Conservation (phyloP, 352 stramenopile species). For the Globisporangium ultimum region DNA sequence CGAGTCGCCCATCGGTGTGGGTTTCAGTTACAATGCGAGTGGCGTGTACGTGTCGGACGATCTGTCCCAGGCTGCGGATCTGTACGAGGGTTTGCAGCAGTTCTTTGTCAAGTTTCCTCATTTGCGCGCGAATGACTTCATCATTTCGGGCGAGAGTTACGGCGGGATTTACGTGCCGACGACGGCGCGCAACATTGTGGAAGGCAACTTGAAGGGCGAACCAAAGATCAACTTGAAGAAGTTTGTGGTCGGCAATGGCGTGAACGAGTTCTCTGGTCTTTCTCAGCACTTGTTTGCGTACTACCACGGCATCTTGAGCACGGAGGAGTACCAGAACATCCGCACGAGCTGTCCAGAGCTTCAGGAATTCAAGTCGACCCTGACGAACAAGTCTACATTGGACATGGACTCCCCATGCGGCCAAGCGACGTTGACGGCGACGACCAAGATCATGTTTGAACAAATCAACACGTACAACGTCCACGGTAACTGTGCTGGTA, state of each 20-base stretch:
- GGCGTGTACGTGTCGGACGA: constrained; percentile 47
- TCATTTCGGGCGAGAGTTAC: constrained; percentile 68
- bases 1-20: constrained; percentile 61
- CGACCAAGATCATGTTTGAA: constrained; percentile 4
- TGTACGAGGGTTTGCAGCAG: constrained; percentile 76
- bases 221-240: constrained; percentile 48
- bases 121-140: constrained; percentile 44
- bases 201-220: constrained; percentile 25
- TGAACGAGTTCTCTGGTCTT: constrained; percentile 29
- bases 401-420: constrained; percentile 10
- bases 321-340: constrained; percentile 37
- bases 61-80: constrained; percentile 51
- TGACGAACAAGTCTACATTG: not conserved
- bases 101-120: constrained; percentile 53
- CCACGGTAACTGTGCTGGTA: constrained; percentile 16
- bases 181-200: constrained; percentile 46
- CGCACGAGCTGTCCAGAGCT: constrained; percentile 22
- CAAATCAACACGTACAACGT: constrained; percentile 30
- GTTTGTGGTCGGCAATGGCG: constrained; percentile 71
- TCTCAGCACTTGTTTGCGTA: constrained; percentile 48
- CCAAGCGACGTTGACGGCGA: constrained; percentile 6
- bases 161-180: constrained; percentile 65
- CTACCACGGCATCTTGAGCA: constrained; percentile 43
- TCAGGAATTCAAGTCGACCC: constrained; percentile 14
- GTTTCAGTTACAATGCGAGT: constrained; percentile 53